Base-by-base conservation (phyloP, 352 stramenopile species). In the Pythium vanterpoolii region DNA sequence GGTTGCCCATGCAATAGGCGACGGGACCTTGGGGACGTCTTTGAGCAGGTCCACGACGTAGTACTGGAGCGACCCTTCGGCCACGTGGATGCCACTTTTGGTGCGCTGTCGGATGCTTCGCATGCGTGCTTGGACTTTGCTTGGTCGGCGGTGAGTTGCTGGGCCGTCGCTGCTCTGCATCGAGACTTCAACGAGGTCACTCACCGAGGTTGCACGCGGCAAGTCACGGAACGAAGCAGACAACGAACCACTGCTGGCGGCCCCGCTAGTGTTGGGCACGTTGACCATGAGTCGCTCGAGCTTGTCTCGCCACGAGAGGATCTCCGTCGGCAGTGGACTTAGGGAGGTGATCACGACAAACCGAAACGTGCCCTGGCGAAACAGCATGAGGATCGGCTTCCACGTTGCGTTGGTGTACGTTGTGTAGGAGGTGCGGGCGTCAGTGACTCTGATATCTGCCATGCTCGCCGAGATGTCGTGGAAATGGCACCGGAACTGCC, bases 1-100 rank as follows among this genome's bases (percentile, higher is more conserved):
- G n/a, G 66, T 73, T 21, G 60, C 54, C 70, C 76, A 80, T 27
- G 85, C 64, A n/a, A 81, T 39, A 0, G 66, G 39, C 1, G 61
- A 24, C 14, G 78, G 78, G 6, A 85, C 68, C 16, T 77, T 74
- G 0, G 78, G 78, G 18, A 76, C 71, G 43, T 88, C 78, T 31
- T 77, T 78, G 50, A 86, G 72, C 43, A 88, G 53, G 33, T 88
- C 76, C n/a, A 88, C 76, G 38, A 88, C 78, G 53, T 83, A 82
- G 52, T 88, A 88, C 10, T 39, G 65, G 21, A 88, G 56, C n/a
- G 76, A 56, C 5, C 76, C 72, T 42, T 88, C 78, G 5, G 31
- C 39, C 21, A 75, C 61, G 26, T 28, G 52, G 1, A 67, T 9
- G 0, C 56, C 60, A 18, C 34, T 68, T 30, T 53, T 60, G n/a